A percentile compares a stretch with the other conserved stretches of the same genome.
phyloP scores from a whole-genome alignment of 352 stramenopile species.

The Pythium sukuiense region DNA sequence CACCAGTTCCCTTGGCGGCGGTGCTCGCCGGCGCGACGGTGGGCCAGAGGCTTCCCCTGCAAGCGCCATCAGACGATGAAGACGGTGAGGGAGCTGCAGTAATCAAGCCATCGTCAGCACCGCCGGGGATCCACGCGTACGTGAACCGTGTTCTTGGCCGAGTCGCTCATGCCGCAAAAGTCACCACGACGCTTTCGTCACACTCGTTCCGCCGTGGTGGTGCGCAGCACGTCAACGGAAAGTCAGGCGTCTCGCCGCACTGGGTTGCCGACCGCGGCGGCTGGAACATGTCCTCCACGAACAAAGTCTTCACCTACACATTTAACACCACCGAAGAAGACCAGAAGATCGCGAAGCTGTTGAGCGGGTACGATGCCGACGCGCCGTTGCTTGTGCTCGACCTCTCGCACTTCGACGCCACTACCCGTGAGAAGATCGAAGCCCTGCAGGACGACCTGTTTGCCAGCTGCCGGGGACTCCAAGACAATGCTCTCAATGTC shows the following conservation, averaged over 20 bases:
- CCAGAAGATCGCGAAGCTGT: constrained; percentile 12
- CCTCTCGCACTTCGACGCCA: background rate
- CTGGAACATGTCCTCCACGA: constrained; percentile 33
- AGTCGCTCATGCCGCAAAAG: background rate
- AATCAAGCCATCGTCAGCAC: background rate
- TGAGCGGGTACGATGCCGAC: constrained; percentile 23
- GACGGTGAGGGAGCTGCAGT: background rate
- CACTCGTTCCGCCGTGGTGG: constrained; percentile 32
- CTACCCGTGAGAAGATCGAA: background rate
- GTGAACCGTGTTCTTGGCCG: constrained; percentile 21
- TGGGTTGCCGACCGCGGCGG: constrained; percentile 37
- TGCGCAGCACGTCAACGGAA: constrained; percentile 28
- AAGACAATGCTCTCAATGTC: background rate
- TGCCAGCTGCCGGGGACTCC: background rate
- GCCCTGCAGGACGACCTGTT: background rate
- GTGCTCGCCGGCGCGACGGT: background rate
- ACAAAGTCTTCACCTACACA: constrained; percentile 33
- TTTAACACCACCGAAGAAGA: constrained; percentile 24
- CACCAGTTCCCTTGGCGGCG: background rate
- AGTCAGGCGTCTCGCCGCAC: constrained; percentile 14
- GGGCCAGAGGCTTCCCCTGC: background rate
- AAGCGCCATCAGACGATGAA: constrained; percentile 1
- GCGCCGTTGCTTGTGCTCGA: background rate
- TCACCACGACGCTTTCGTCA: constrained; percentile 20
- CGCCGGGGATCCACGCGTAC: constrained; percentile 19